Base-by-base conservation (phyloP, 345 rosid species). In the Euphorbia peplus region DNA sequence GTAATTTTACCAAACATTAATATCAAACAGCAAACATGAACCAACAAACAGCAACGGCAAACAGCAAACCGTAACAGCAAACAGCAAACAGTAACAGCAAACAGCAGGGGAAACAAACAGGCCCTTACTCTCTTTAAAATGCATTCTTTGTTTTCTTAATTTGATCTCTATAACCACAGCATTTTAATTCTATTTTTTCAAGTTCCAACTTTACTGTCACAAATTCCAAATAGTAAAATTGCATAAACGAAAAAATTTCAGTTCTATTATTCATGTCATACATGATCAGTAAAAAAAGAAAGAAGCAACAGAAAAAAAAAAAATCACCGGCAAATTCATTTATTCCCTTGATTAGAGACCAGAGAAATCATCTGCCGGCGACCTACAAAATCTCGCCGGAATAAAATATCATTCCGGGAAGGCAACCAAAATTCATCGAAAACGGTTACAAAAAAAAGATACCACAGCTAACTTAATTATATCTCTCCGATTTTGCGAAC, bases 341-440 rank as follows among this genome's bases (percentile, higher is more conserved):
- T 87, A 81, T 88, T 78, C 92, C 66, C 83, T 48, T 48, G 21
- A 24, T 16, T 22, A 32, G 11, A 11, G 15, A 28, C 29, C 60
- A 73, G 87, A 83, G 89, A 84, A 81, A 85, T 88, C 87, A 64
- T 80, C 79, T 62, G 82, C 83, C 84, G 84, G 75, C 67, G 35
- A 85, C 61, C 56, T 70, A 75, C 74, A 58, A 62, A 67, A 84
- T 57, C 84, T 80, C 73, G 81, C 87, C 88, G 84, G 85, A 73
- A 26, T 26, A 5, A 13, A 26, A 67, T 69, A 56, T 1, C 14
- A 15, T 67, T 70, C 83, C 80, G 74, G 83, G 24, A 15, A 26
- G 47, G 60, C 55, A 30, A 41, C 21, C 6, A 39, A 70, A 61
- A 70, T 21, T 52, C 5, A n/a, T 41, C 25, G 0, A 55, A 24